Conservation (phyloP, 768 basidiomycete species). For the Xerocomellus dryophilus region DNA sequence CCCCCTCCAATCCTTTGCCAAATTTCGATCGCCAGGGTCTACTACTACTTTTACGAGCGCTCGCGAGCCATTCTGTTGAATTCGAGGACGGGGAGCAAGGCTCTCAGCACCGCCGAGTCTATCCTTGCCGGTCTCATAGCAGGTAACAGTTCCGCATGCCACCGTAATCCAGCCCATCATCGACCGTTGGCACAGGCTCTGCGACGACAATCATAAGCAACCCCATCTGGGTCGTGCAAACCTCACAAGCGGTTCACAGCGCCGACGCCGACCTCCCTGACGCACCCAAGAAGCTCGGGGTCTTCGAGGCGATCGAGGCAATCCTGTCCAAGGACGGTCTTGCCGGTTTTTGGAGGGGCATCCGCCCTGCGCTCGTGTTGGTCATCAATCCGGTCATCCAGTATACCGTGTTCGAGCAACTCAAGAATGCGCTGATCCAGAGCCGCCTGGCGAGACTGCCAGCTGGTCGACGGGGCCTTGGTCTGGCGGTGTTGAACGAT, state of each 20-base stretch:
- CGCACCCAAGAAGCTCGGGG: slow-evolving; percentile 54
- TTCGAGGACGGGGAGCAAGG: slow-evolving; percentile 57
- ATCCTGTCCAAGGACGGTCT: slow-evolving; percentile 72
- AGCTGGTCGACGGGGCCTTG: slow-evolving; percentile 42
- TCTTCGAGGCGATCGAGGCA: slow-evolving; percentile 61
- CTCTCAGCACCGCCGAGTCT: slow-evolving; percentile 80
- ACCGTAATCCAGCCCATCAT: neutral
- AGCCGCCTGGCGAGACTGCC: slow-evolving; percentile 55
- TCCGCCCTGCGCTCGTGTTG: slow-evolving; percentile 89
- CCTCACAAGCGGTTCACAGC: slow-evolving; percentile 75
- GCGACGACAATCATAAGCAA: slow-evolving; percentile 88
- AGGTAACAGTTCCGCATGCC: slow-evolving; percentile 41
- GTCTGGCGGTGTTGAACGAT: slow-evolving; percentile 61
- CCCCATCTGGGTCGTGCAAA: slow-evolving; percentile 97
- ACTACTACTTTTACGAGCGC: slow-evolving; percentile 90
- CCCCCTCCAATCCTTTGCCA: neutral
- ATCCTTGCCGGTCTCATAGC: slow-evolving; percentile 87
- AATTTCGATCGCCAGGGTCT: slow-evolving; percentile 51
- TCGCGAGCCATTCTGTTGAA: slow-evolving; percentile 56
- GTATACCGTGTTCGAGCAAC: slow-evolving; percentile 92
- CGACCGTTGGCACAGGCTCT: slow-evolving; percentile 50
- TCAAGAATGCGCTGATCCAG: slow-evolving; percentile 79
- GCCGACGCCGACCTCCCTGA: slow-evolving; percentile 36
- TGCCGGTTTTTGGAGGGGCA: slow-evolving; percentile 86
- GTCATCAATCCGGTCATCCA: slow-evolving; percentile 94